phyloP scores from a whole-genome alignment of 2,329 filamentous ascomycete genomes.

The Trichoderma atrobrunneum region DNA sequence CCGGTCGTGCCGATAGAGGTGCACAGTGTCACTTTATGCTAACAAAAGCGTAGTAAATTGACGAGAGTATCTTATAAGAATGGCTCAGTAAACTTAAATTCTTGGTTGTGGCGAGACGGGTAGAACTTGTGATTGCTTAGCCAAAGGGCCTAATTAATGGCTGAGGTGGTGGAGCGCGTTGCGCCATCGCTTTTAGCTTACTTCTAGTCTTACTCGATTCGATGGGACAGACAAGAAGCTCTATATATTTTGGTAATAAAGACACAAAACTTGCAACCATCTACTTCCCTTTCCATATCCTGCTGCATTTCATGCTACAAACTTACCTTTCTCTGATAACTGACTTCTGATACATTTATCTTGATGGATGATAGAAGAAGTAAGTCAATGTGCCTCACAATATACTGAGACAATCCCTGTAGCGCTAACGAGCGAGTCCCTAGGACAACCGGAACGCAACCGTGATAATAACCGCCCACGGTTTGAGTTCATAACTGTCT shows the following conservation, averaged over 20 bases:
- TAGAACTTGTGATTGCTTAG: background rate
- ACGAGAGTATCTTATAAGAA: background rate
- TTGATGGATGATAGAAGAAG: background rate
- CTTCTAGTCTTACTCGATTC: background rate
- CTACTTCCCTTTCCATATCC: background rate
- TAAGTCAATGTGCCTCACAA: background rate
- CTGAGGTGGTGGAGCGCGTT: background rate
- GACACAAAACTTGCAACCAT: background rate
- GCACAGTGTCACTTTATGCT: background rate
- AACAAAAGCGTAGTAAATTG: background rate
- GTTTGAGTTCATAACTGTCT: slow-evolving; percentile 11
- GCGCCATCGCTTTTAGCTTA: background rate
- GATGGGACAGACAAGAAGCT: background rate
- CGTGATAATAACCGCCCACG: background rate
- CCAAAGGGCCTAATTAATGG: background rate
- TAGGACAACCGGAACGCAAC: background rate
- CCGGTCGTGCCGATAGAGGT: background rate
- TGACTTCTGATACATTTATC: background rate
- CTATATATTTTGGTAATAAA: background rate
- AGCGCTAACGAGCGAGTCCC: background rate
- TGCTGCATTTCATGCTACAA: background rate
- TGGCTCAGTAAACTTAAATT: background rate
- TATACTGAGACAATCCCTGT: background rate
- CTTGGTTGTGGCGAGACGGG: background rate
- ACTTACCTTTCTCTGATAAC: too few relatives aligned